Base-by-base conservation (phyloP, 2,329 filamentous ascomycete species). In the Cordyceps tenuipes region DNA sequence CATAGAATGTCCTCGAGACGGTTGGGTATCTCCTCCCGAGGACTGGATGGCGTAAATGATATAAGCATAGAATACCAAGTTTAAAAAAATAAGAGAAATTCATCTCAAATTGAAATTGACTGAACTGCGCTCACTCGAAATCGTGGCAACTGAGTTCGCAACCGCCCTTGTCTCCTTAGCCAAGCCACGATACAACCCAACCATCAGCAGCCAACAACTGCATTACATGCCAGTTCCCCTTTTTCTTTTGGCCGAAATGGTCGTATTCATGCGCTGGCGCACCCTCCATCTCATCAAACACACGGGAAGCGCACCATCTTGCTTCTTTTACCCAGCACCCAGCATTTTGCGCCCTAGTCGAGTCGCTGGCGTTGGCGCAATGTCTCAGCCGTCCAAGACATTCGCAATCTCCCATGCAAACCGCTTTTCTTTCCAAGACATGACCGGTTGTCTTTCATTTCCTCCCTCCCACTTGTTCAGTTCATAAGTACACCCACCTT, bases 341-440 rank as follows among this genome's bases (percentile, higher is more conserved):
- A 5, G 39, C 39, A 43, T 17, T 41, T 41, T 2, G 36, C 39
- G 36, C 39, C 39, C 12, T 17, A 13, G 39, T 13, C n/a, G 39
- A 12, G 21, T 15, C n/a, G 19, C 43, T 5, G 43, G 23, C 4
- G 21, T 54, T 54, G 36, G 36, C 44, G 12, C 39, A 17, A 44
- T 54, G 52, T 54, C 52, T 54, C 52, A 54, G 36, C 29, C 29
- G 17, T 36, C 29, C 43, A 56, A 56, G 54, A 57, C 54, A 57
- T 17, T 47, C 36, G 54, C 21, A 57, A 57, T 57, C 29, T 57
- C 54, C 44, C 39, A 43, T n/a, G 15, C 13, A 43, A 43, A 17
- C 39, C 39, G n/a, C 43, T 21, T 12, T 9, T 3, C n/a, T n/a
- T n/a, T 43, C 36, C 9, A 43, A 53, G 50, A 53, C 50, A 53